Evolutionary conservation across 2,329 filamentous ascomycete genomes (phyloP).

Genomic region (Diaporthe citriasiana): DNA sequence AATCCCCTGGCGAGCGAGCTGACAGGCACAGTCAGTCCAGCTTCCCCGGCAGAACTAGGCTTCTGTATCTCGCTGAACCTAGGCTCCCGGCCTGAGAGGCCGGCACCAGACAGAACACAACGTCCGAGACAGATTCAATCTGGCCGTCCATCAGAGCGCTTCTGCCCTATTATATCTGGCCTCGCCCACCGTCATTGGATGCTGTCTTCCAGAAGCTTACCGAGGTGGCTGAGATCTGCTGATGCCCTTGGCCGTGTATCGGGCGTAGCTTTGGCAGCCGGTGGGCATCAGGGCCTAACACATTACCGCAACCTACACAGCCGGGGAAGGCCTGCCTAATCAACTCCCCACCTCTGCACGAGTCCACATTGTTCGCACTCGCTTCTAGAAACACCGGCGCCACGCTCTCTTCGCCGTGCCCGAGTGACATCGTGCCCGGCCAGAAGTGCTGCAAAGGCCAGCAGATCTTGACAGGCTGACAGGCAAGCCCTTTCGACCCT

Average conservation of each 20-base stretch:
- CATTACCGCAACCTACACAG: neutral
- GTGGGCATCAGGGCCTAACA: neutral
- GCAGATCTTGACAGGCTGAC: slow-evolving; percentile 15
- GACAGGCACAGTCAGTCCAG: neutral
- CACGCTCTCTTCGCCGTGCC: neutral
- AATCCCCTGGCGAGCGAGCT: neutral
- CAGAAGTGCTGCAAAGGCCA: neutral
- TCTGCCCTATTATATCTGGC: neutral
- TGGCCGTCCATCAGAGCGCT: neutral
- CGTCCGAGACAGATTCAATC: slow-evolving; percentile 24
- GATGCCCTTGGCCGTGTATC: slow-evolving; percentile 15
- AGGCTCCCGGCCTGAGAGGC: neutral
- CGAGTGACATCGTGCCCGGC: slow-evolving; percentile 26
- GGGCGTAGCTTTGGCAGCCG: slow-evolving; percentile 13
- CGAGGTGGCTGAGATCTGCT: slow-evolving; percentile 30
- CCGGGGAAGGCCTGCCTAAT: slow-evolving; percentile 4
- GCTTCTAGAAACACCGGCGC: slow-evolving; percentile 31
- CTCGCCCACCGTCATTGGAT: slow-evolving; percentile 1
- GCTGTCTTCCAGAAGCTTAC: slow-evolving; percentile 36
- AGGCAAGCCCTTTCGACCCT: neutral
- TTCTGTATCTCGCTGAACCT: neutral
- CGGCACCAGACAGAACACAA: slow-evolving; percentile 2
- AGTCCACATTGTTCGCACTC: slow-evolving; percentile 33
- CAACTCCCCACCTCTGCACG: neutral
- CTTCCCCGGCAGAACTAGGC: neutral